phyloP scores from a whole-genome alignment of 768 basidiomycete species.

The Hericium alpestre region DNA sequence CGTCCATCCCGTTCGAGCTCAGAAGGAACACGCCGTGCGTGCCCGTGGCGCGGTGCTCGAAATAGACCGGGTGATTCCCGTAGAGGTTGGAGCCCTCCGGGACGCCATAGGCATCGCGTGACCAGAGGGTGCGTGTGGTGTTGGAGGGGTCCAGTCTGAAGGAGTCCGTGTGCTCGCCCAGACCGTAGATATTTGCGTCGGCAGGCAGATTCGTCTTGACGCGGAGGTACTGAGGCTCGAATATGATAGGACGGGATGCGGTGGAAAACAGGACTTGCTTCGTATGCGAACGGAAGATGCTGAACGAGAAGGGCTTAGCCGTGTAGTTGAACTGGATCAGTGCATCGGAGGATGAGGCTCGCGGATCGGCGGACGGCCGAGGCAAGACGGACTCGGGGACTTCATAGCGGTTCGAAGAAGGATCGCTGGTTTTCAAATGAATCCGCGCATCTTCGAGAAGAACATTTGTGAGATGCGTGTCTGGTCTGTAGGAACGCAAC shows the following conservation, averaged over 20 bases:
- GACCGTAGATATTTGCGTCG: conserved; percentile 63
- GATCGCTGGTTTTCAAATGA: conserved; percentile 53
- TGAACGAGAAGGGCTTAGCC: conserved; percentile 49
- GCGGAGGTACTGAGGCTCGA: conserved; percentile 68
- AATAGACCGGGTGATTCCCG: conserved; percentile 64
- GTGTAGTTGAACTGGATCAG: conserved; percentile 53
- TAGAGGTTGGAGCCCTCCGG: conserved; percentile 55
- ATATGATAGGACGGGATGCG: conserved; percentile 50
- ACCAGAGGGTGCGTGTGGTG: conserved; percentile 46
- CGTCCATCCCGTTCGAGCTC: conserved; percentile 69
- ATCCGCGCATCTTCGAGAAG: conserved; percentile 37
- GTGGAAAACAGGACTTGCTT: conserved; percentile 54
- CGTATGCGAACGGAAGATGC: conserved; percentile 37
- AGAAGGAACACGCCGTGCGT: conserved; percentile 64
- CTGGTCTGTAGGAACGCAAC: neutral
- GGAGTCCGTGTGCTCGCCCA: conserved; percentile 62
- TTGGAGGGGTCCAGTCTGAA: conserved; percentile 44
- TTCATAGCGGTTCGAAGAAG: conserved; percentile 41
- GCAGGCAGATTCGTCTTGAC: conserved; percentile 52
- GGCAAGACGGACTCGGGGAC: conserved; percentile 55
- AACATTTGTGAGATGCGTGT: neutral
- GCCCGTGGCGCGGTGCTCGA: conserved; percentile 52
- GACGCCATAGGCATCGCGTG: conserved; percentile 52
- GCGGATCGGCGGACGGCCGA: conserved; percentile 29
- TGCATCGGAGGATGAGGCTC: conserved; percentile 22